A percentile compares a stretch with the other conserved stretches of the same genome.
Evolutionary conservation across 331 rosid species (phyloP).

Genomic region (Pyrus hybrid): DNA sequence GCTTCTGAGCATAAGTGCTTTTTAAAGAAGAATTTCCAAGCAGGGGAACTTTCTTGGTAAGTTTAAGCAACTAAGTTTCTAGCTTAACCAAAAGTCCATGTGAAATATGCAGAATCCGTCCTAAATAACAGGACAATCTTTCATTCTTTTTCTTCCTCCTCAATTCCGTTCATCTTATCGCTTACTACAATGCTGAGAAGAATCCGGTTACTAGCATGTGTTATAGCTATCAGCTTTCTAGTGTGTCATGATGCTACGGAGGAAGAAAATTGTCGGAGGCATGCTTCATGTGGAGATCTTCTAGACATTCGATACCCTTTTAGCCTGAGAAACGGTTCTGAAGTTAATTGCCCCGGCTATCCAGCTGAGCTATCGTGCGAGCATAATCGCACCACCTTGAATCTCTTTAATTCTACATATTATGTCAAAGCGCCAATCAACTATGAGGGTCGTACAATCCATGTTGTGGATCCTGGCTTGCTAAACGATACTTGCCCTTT

Average conservation of each 20-base stretch:
- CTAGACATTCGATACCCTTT: not conserved
- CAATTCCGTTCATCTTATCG: not conserved
- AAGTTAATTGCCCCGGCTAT: not conserved
- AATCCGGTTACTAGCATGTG: not conserved
- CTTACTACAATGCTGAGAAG: not conserved
- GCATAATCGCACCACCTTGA: not conserved
- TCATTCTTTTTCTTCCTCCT: not conserved
- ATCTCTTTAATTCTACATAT: not conserved
- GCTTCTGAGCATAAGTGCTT: no score
- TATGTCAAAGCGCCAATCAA: not conserved
- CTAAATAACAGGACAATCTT: not conserved
- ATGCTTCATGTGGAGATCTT: not conserved
- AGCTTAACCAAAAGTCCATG: not conserved
- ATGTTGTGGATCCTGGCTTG: not conserved
- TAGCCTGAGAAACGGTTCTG: not conserved
- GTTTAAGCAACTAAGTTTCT: not conserved
- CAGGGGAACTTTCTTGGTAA: no score
- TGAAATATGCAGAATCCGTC: not conserved
- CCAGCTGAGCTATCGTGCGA: not conserved
- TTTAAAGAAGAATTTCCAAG: no score
- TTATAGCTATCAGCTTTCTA: not conserved
- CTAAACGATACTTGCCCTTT: not conserved
- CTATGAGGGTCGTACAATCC: fast-evolving
- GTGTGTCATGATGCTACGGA: not conserved
- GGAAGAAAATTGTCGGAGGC: not conserved